Conservation (phyloP, 164 flowering plant species). For the Cinnamomum chago region DNA sequence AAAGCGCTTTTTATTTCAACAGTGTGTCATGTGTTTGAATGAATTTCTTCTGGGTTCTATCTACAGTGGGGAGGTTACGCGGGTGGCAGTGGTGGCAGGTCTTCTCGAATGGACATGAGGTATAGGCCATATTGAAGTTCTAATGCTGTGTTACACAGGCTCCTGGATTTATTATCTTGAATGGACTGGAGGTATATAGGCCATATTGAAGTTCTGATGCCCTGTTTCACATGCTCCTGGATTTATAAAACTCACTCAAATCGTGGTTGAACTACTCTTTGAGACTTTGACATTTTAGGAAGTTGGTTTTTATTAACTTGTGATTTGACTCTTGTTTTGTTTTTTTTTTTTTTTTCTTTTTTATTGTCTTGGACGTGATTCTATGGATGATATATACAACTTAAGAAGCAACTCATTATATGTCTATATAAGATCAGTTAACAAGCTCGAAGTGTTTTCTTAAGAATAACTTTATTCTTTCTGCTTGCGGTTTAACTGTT, state of each 20-base stretch:
- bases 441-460: too few relatives aligned
- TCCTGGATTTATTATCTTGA: slow-evolving; percentile 30
- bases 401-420: too few relatives aligned
- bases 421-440: too few relatives aligned
- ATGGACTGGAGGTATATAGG: slow-evolving; percentile 13
- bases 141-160: neutral
- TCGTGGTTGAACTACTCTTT: neutral
- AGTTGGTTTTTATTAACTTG: too few relatives aligned
- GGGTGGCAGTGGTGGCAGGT: slow-evolving; percentile 32
- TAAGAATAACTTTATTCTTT: too few relatives aligned
- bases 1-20: neutral
- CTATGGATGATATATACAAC: too few relatives aligned
- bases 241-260: neutral
- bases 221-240: neutral
- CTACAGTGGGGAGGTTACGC: slow-evolving; percentile 63
- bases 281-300: neutral
- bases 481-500: too few relatives aligned
- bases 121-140: slow-evolving; percentile 61
- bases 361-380: too few relatives aligned
- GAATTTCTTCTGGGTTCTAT: neutral
- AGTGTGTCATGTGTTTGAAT: neutral
- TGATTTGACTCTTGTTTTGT: too few relatives aligned
- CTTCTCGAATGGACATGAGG: slow-evolving; percentile 78
- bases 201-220: neutral
- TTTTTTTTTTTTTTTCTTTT: too few relatives aligned